Percentiles rank a stretch among this genome's conserved stretches.
Conservation (phyloP, 2,329 filamentous ascomycete genomes). For the Neonectria magnoliae region DNA sequence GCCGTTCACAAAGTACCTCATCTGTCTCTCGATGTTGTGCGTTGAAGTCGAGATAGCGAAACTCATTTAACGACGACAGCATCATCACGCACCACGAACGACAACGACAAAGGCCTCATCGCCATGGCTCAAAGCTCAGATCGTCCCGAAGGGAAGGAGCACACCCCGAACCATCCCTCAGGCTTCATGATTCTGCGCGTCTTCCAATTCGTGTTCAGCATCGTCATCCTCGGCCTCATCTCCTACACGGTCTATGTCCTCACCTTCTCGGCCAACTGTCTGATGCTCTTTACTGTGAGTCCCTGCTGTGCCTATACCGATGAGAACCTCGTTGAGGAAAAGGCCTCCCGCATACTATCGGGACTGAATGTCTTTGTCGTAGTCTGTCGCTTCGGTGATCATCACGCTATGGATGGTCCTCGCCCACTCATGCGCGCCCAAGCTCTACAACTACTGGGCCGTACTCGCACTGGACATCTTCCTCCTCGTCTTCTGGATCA, state of each 20-base stretch:
- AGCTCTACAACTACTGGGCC: slow-evolving; percentile 64
- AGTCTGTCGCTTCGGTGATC: slow-evolving; percentile 57
- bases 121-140: neutral
- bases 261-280: slow-evolving; percentile 49
- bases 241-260: slow-evolving; percentile 53
- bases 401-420: slow-evolving; percentile 58
- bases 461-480: slow-evolving; percentile 61
- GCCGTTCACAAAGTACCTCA: too few relatives aligned
- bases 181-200: slow-evolving; percentile 57
- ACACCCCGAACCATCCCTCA: slow-evolving; percentile 55
- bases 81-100: neutral
- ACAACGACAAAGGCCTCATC: neutral
- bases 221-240: slow-evolving; percentile 58
- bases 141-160: slow-evolving; percentile 11
- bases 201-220: slow-evolving; percentile 56
- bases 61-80: neutral
- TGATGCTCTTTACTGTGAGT: slow-evolving; percentile 55
- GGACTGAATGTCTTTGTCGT: slow-evolving; percentile 3
- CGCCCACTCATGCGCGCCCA: slow-evolving; percentile 52
- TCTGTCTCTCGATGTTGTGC: neutral
- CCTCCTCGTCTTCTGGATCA: slow-evolving; percentile 63
- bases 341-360: neutral
- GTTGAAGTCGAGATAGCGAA: neutral
- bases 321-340: neutral
- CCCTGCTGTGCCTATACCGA: neutral